phyloP scores from a whole-genome alignment of 176 grass and related monocot genomes.

The Rhynchospora pubera region DNA sequence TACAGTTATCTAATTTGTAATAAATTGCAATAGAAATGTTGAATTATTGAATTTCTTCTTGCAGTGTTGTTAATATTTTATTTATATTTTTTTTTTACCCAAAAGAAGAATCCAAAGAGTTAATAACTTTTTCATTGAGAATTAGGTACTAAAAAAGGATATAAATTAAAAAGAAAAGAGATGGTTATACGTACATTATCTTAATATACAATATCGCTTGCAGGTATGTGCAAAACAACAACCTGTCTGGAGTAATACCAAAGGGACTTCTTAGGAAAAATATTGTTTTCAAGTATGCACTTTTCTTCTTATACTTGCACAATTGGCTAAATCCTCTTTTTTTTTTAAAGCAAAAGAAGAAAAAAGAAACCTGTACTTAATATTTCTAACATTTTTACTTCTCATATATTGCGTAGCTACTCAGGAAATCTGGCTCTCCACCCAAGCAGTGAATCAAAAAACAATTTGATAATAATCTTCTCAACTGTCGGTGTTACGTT shows the following conservation, averaged over 20 bases:
- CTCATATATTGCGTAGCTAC: slow-evolving; percentile 32
- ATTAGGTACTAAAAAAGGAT: too few relatives aligned
- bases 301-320: slow-evolving; percentile 8
- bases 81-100: too few relatives aligned
- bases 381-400: neutral
- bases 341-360: neutral
- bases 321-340: slow-evolving; percentile 3
- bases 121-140: too few relatives aligned
- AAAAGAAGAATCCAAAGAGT: too few relatives aligned
- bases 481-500: slow-evolving; percentile 43
- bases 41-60: neutral
- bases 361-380: neutral
- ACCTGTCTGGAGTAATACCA: slow-evolving; percentile 56
- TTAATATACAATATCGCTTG: slow-evolving; percentile 25
- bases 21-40: neutral
- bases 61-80: neutral
- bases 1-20: neutral
- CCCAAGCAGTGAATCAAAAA: slow-evolving; percentile 19
- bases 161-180: too few relatives aligned
- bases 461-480: slow-evolving; percentile 35
- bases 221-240: slow-evolving; percentile 92
- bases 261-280: slow-evolving; percentile 53
- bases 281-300: slow-evolving; percentile 75
- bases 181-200: neutral
- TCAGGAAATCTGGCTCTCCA: slow-evolving; percentile 59